A percentile compares a stretch with the other conserved stretches of the same genome.
These are phyloP conservation scores for Rhodotorula sp. DNA, from an alignment of 1,284 basidiomycete species.

Conservation along the genomic window DNA sequence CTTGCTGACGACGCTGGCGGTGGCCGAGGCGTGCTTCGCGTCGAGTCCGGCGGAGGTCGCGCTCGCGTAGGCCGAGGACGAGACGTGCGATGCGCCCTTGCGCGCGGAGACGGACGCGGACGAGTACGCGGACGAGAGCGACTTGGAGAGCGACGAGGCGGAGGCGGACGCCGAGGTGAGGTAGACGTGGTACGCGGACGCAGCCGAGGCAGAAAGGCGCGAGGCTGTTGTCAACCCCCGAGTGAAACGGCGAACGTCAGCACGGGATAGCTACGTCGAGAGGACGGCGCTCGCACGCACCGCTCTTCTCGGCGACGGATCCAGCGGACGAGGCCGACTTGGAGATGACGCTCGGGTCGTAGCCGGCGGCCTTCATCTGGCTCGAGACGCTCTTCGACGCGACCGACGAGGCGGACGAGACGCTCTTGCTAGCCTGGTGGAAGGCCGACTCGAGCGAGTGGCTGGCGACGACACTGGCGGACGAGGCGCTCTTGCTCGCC, in stretches of 20 bases:
- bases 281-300: background rate
- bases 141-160: conserved; percentile 25
- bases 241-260: background rate
- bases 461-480: background rate
- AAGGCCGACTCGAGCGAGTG: conserved; percentile 1
- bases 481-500: background rate
- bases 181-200: conserved; percentile 18
- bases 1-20: conserved; percentile 29
- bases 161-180: conserved; percentile 26
- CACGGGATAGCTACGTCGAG: background rate
- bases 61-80: conserved; percentile 12
- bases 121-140: conserved; percentile 17
- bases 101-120: conserved; percentile 1
- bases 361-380: conserved; percentile 23
- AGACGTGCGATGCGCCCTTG: conserved; percentile 4
- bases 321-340: conserved; percentile 22
- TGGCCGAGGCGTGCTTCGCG: conserved; percentile 6
- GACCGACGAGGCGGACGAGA: conserved; percentile 22
- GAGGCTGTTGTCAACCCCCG: too few species aligned
- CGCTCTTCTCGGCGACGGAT: conserved; percentile 21
- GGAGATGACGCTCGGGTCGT: conserved; percentile 23
- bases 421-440: conserved; percentile 17
- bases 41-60: conserved; percentile 12
- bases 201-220: conserved; percentile 22
- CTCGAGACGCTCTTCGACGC: conserved; percentile 27